These are phyloP conservation scores for Cryphonectria nitschkei DNA, from an alignment of 2,329 filamentous ascomycete genomes.

Conservation along the genomic window DNA sequence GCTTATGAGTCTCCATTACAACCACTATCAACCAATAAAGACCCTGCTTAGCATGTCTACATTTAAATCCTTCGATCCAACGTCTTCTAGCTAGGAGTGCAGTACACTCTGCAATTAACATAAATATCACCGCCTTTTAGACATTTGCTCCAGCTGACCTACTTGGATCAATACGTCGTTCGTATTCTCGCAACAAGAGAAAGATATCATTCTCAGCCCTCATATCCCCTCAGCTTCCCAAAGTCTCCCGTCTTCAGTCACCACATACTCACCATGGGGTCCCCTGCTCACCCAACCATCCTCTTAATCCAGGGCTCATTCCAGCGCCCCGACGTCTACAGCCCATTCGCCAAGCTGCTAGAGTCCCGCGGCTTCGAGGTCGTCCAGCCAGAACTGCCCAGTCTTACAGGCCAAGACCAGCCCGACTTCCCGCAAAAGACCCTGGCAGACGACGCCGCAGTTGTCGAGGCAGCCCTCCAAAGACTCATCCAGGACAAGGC, in stretches of 20 bases:
- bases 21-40: background rate
- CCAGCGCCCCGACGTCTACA: slow-evolving; percentile 12
- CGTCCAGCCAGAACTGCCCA: slow-evolving; percentile 11
- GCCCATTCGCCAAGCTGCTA: background rate
- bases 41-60: too few relatives aligned
- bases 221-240: background rate
- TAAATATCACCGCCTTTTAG: too few relatives aligned
- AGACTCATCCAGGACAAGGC: slow-evolving; percentile 27
- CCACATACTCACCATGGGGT: background rate
- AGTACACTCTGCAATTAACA: too few relatives aligned
- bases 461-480: background rate
- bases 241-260: background rate
- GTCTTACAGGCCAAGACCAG: slow-evolving; percentile 5
- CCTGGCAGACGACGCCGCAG: background rate
- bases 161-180: background rate
- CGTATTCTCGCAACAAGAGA: background rate
- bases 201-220: background rate
- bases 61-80: background rate
- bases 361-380: slow-evolving; percentile 13
- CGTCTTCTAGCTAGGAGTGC: too few relatives aligned
- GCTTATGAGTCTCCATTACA: background rate
- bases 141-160: too few relatives aligned
- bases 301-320: slow-evolving; percentile 15
- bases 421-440: slow-evolving; percentile 6
- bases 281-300: background rate